Conservation (phyloP, 176 grass and related monocot genomes). For the Lolium perenne region DNA sequence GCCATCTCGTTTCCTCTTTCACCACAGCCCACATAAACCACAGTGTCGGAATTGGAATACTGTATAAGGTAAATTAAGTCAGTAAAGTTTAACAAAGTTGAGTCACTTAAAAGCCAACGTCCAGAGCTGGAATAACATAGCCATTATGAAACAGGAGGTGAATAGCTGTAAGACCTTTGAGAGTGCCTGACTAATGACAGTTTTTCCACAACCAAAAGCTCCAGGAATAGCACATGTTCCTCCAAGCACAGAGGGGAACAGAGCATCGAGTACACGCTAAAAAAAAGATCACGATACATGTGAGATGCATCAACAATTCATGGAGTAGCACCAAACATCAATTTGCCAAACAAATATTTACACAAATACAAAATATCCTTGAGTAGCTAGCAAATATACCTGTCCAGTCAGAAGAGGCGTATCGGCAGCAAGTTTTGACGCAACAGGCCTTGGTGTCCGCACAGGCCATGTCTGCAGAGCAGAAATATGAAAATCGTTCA, state of each 20-base stretch:
- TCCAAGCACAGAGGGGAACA: slow-evolving; percentile 86
- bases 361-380: neutral
- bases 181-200: slow-evolving; percentile 92
- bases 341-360: slow-evolving; percentile 31
- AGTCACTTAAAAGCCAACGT: slow-evolving; percentile 7
- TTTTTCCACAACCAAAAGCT: slow-evolving; percentile 94
- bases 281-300: slow-evolving; percentile 40
- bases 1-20: slow-evolving; percentile 97
- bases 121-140: neutral
- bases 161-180: slow-evolving; percentile 61
- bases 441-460: slow-evolving; percentile 82
- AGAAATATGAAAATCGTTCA: slow-evolving; percentile 32
- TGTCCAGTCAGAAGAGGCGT: slow-evolving; percentile 86
- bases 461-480: slow-evolving; percentile 76
- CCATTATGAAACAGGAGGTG: slow-evolving; percentile 15
- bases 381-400: slow-evolving; percentile 45
- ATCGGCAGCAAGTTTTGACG: slow-evolving; percentile 88
- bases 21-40: slow-evolving; percentile 86
- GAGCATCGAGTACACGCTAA: slow-evolving; percentile 84
- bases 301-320: slow-evolving; percentile 27
- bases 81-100: slow-evolving; percentile 12
- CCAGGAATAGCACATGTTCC: slow-evolving; percentile 92
- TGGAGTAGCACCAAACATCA: neutral
- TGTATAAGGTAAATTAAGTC: slow-evolving; percentile 46
- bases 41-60: slow-evolving; percentile 85